phyloP scores from a whole-genome alignment of 257 asterid species.

The Striga asiatica region DNA sequence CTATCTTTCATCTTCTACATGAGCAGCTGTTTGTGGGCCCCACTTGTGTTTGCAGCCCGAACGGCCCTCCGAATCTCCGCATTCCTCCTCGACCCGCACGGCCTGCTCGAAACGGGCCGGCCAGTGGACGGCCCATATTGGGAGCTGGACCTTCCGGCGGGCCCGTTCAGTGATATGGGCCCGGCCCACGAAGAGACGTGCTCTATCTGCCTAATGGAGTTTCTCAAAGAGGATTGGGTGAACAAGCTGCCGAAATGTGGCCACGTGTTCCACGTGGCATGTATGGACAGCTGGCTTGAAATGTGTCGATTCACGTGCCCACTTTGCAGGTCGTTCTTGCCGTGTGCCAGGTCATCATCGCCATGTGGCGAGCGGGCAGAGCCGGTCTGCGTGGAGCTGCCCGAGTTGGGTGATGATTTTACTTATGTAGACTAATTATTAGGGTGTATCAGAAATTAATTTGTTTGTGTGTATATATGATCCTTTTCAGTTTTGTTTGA shows the following conservation, averaged over 20 bases:
- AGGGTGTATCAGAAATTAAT: no score
- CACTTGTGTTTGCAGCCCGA: conserved; percentile 10
- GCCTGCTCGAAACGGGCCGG: not conserved
- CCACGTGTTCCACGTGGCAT: conserved; percentile 46
- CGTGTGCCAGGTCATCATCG: conserved; percentile 18
- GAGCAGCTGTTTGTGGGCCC: conserved; percentile 16
- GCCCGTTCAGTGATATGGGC: conserved; percentile 4
- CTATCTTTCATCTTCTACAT: conserved; percentile 12
- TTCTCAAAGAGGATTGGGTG: conserved; percentile 32
- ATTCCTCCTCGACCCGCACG: conserved; percentile 30
- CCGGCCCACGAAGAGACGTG: conserved; percentile 27
- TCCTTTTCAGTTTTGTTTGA: no score
- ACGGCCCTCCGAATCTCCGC: not conserved
- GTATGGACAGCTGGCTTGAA: conserved; percentile 51
- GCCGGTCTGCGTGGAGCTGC: conserved; percentile 9
- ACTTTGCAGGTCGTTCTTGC: conserved; percentile 37
- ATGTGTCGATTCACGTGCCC: conserved; percentile 59
- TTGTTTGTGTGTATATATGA: no score
- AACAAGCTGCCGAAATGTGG: conserved; percentile 42
- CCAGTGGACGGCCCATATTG: conserved; percentile 9
- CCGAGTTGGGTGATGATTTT: not conserved
- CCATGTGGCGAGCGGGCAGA: conserved; percentile 23
- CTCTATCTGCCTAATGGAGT: conserved; percentile 53
- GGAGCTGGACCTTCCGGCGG: conserved; percentile 25
- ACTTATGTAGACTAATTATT: not conserved